Evolutionary conservation across 139 green algal genomes (phyloP).

Genomic region (Tetradesmus obliquus): DNA sequence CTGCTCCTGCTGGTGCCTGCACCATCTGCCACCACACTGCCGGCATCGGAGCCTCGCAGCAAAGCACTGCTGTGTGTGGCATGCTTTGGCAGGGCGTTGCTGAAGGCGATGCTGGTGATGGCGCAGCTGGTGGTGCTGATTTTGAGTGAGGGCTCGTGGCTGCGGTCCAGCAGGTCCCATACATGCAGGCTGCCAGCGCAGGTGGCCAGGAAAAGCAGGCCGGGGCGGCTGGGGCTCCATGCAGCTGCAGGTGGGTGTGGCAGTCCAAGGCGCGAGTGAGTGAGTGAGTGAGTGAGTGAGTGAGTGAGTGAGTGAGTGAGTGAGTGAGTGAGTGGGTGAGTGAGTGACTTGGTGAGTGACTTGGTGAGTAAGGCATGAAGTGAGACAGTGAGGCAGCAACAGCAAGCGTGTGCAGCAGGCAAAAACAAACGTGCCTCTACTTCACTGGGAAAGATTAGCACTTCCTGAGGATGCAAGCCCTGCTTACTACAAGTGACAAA

Average conservation of each 20-base stretch:
- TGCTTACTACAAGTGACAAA: no score
- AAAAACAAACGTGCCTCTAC: no score
- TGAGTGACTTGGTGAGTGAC: no score
- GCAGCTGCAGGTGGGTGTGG: conserved; percentile 49
- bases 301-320: no score
- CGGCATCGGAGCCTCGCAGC: neutral
- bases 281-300: neutral
- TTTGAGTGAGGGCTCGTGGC: conserved; percentile 75
- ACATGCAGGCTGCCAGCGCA: conserved; percentile 75
- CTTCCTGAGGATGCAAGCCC: no score
- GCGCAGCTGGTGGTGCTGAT: conserved; percentile 14
- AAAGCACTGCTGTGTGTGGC: neutral
- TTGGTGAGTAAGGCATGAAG: no score
- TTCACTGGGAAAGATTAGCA: no score
- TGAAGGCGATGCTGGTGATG: conserved; percentile 37
- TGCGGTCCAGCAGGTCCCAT: conserved; percentile 88
- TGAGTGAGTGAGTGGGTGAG: no score
- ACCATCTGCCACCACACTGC: neutral
- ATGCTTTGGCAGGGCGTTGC: conserved; percentile 29
- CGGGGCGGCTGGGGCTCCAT: conserved; percentile 88
- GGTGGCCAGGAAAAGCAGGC: conserved; percentile 73
- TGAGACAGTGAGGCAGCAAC: no score
- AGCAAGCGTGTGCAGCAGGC: no score
- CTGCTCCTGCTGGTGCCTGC: conserved; percentile 27
- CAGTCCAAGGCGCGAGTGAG: neutral